Conservation (phyloP, 2,329 filamentous ascomycete genomes). For the Fusarium protoensiforme region DNA sequence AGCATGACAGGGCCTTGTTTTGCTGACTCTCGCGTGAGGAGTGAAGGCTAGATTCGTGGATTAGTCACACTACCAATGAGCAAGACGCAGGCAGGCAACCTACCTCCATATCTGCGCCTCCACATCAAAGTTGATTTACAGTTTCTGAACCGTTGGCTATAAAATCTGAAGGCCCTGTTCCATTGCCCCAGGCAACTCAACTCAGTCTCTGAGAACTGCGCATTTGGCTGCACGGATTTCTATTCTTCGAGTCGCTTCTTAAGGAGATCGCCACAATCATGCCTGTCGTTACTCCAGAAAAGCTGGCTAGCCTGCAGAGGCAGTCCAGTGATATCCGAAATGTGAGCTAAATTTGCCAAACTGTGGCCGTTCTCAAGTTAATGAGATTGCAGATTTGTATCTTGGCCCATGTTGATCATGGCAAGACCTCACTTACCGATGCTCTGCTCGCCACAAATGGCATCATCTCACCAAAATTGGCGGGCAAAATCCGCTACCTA, state of each 20-base stretch:
- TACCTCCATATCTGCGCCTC: slow-evolving; percentile 13
- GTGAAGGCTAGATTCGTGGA: slow-evolving; percentile 15
- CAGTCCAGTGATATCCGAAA: slow-evolving; percentile 92
- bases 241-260: neutral
- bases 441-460: slow-evolving; percentile 97
- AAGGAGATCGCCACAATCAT: slow-evolving; percentile 62
- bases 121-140: slow-evolving; percentile 8
- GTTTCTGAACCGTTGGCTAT: slow-evolving; percentile 6
- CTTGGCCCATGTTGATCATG: slow-evolving; percentile 96
- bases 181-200: slow-evolving; percentile 1
- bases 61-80: slow-evolving; percentile 40
- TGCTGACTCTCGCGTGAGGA: slow-evolving; percentile 32
- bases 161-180: slow-evolving; percentile 7
- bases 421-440: slow-evolving; percentile 97
- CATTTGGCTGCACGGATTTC: slow-evolving; percentile 2
- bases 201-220: slow-evolving; percentile 3
- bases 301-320: slow-evolving; percentile 89
- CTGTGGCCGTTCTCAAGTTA: neutral
- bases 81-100: slow-evolving; percentile 17
- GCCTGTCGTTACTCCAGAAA: slow-evolving; percentile 92
- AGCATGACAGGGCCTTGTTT: slow-evolving; percentile 13
- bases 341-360: slow-evolving; percentile 62
- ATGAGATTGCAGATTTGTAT: slow-evolving; percentile 80
- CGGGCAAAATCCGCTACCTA: slow-evolving; percentile 97
- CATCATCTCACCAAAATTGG: slow-evolving; percentile 97